Evolutionary conservation across 2,329 filamentous ascomycete genomes (phyloP), one percentile per base, ranked within the genome.

Genomic region (Bipolaris victoriae): DNA sequence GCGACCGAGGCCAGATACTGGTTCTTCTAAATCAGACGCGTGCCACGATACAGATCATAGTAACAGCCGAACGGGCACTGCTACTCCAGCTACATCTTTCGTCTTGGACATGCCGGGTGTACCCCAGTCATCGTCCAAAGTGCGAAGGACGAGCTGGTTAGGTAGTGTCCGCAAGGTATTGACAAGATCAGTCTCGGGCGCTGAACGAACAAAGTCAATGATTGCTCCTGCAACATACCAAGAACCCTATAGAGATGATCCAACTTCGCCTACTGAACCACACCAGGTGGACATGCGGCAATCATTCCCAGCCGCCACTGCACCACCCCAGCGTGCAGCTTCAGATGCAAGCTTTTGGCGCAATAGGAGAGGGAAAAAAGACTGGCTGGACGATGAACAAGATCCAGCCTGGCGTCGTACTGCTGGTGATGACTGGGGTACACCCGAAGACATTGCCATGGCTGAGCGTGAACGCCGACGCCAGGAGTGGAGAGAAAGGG

Each of bases 331-430:
- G 7, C 77, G 80, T 18, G 76, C 80, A 4, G 77, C 77, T 5
- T 79, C 76, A 1, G 80, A 81, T 49, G 79, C 79, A 11, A 76
- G 75, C 5, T 77, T 79, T 48, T 76, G 79, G 66, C 68, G 69
- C 33, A 72, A 71, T 37, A 78, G 77, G 56, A 70, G 79, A 20
- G 80, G 80, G 1, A 74, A 76, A 45, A 72, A 76, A 31, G 79
- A 81, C 41, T 78, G 76, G 71, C 65, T 76, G 18, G 71, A 77
- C 39, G 72, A 78, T 2, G 71, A 76, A 55, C 40, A 68, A 10
- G 69, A 72, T 16, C 57, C 64, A 0, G 65, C 59, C 5, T 75
- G 72, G 73, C 62, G 65, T 54, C 67, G 70, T 49, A 73, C 66
- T 1, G 71, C 71, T n/a, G 76, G 75, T 7, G 73, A 71, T 52